Base-by-base conservation (phyloP, 495 filamentous ascomycete species). In the Hyaloscypha hepaticicola region DNA sequence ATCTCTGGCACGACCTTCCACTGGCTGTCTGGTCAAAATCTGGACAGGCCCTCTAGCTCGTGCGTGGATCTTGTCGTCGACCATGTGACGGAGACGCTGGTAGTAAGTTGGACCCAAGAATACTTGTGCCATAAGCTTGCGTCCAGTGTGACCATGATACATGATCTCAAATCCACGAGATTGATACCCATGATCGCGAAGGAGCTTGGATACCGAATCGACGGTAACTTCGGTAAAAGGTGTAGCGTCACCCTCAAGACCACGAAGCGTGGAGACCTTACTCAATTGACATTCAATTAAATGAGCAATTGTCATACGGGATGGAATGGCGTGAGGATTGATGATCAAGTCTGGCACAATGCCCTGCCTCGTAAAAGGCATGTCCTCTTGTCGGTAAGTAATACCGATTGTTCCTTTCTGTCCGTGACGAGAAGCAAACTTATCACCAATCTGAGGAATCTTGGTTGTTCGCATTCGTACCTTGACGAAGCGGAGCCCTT, bases 371-470 rank as follows among this genome's bases (percentile, higher is more conserved):
- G 93, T 96, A 77, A 98, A 99, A 0, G 96, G 96, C 95, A 99
- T 99, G 72, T 99, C 96, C 77, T 98, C 95, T 68, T 96, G 91
- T 14, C 93, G 85, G 76, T 92, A 98, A 0, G 95, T 98, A 72
- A 99, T 95, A 82, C 95, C 95, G 74, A 99, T 96, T 1, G 96
- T 98, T 74, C 95, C 95, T 79, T 99, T 99, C 75, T 99, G 95
- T 66, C 95, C 95, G 85, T 99, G 95, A 76, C 95, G 92, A 63
- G 96, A 98, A 0, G 95, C 96, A 74, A 99, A 99, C 76, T 99
- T 99, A 78, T 99, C 95, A 68, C 95, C 95, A 75, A 99, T 98
- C 76, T 99, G 96, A 3, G 95, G 95, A 28, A 97, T 85, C 83
- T 98, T 98, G 45, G 95, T 99, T 3, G 95, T 98, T 72, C 95